Evolutionary conservation across 768 basidiomycete species (phyloP).

Genomic region (Hortiboletus campestris): DNA sequence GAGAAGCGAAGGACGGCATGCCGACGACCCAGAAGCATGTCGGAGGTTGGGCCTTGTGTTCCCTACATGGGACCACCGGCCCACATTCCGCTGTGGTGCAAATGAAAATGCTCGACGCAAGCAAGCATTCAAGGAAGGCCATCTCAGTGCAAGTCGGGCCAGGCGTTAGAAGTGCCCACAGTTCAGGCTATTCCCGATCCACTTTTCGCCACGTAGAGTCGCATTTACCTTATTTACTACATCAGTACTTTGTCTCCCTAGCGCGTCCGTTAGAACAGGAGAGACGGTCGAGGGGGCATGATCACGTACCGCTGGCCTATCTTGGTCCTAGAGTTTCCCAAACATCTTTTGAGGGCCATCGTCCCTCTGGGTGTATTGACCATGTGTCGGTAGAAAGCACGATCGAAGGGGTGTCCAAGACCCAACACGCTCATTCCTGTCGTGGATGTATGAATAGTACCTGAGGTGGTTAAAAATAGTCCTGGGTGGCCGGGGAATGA

Average conservation of each 20-base stretch:
- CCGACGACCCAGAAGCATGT: neutral
- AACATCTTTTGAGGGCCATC: neutral
- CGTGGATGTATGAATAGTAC: neutral
- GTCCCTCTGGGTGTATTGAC: constrained; percentile 5
- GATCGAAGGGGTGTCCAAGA: neutral
- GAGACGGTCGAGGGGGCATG: neutral
- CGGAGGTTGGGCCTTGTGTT: neutral
- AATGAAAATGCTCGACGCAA: neutral
- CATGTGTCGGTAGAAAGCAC: neutral
- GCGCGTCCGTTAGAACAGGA: neutral
- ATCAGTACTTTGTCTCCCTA: neutral
- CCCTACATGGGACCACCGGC: neutral
- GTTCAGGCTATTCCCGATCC: constrained; percentile 2
- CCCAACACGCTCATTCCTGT: neutral
- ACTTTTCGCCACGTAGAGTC: neutral
- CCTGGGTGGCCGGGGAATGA: neutral
- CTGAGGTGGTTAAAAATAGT: neutral
- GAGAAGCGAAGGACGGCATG: constrained; percentile 12
- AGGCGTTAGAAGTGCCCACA: neutral
- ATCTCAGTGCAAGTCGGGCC: neutral
- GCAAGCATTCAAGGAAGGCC: neutral
- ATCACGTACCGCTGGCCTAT: constrained; percentile 6
- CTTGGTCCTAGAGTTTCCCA: neutral
- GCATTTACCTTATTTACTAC: neutral
- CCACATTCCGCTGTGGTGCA: neutral